Percentiles rank a stretch among this genome's conserved stretches.
Conservation (phyloP, 2,329 filamentous ascomycete species). For the Paracorniculantispora psalliotae region DNA sequence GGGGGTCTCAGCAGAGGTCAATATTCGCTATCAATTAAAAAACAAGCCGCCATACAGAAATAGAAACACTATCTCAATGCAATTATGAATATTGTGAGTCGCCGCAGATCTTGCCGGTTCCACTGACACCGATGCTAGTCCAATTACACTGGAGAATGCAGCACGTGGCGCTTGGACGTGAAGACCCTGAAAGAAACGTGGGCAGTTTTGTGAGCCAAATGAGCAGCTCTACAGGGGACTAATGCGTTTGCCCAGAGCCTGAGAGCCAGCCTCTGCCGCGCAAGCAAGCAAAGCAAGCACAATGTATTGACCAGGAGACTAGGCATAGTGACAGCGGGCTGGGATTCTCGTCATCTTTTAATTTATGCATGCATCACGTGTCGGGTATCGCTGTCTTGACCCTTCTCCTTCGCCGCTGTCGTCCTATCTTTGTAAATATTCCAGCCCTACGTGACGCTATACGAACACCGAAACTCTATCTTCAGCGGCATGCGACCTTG, state of each 20-base stretch:
- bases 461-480: background rate
- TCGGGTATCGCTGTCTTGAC: background rate
- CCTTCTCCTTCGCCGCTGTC: background rate
- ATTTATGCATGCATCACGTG: background rate
- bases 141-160: background rate
- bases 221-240: background rate
- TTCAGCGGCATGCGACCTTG: background rate
- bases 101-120: too few relatives aligned
- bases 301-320: too few relatives aligned
- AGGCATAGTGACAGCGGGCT: background rate
- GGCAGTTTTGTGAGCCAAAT: background rate
- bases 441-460: background rate
- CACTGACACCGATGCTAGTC: too few relatives aligned
- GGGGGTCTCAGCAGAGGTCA: too few relatives aligned
- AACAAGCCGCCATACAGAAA: too few relatives aligned
- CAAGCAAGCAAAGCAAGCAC: too few relatives aligned
- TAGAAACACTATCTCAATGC: too few relatives aligned
- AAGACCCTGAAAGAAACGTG: background rate
- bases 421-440: too few relatives aligned
- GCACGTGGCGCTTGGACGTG: conserved; percentile 1
- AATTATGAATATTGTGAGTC: too few relatives aligned
- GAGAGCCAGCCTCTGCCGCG: too few relatives aligned
- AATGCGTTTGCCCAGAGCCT: background rate
- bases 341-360: background rate
- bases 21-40: too few relatives aligned